These are phyloP conservation scores for Calendula officinalis DNA, from an alignment of 129 eudicot species.

Conservation along the genomic window DNA sequence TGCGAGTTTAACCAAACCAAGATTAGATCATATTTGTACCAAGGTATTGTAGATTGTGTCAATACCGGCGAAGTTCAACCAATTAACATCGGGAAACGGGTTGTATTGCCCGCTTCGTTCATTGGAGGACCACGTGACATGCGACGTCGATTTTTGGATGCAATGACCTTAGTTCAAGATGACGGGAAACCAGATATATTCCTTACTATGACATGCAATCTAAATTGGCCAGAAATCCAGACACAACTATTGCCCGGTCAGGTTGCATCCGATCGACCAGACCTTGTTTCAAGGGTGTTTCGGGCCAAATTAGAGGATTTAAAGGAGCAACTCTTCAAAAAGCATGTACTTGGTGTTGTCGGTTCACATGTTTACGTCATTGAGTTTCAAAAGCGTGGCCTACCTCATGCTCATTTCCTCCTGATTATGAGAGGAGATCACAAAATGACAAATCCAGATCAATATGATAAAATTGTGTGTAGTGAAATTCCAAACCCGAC, in stretches of 20 bases:
- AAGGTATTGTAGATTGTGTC: too few species aligned
- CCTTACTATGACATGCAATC: slow-evolving; percentile 11
- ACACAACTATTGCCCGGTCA: neutral
- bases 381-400: neutral
- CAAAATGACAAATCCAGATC: too few species aligned
- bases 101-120: neutral
- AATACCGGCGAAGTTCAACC: neutral
- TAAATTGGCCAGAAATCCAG: neutral
- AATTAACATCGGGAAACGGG: neutral
- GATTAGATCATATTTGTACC: too few species aligned
- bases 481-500: too few species aligned
- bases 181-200: slow-evolving; percentile 2
- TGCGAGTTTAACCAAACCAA: too few species aligned
- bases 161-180: slow-evolving; percentile 3
- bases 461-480: too few species aligned
- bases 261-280: neutral
- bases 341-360: neutral
- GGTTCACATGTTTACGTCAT: neutral
- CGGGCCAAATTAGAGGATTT: slow-evolving; percentile 1
- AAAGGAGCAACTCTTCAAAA: neutral
- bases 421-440: too few species aligned
- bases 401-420: neutral
- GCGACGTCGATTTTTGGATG: neutral
- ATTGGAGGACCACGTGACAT: neutral
- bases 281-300: neutral